Conservation (phyloP, 2,329 filamentous ascomycete species). For the Curvularia verruculosa region DNA sequence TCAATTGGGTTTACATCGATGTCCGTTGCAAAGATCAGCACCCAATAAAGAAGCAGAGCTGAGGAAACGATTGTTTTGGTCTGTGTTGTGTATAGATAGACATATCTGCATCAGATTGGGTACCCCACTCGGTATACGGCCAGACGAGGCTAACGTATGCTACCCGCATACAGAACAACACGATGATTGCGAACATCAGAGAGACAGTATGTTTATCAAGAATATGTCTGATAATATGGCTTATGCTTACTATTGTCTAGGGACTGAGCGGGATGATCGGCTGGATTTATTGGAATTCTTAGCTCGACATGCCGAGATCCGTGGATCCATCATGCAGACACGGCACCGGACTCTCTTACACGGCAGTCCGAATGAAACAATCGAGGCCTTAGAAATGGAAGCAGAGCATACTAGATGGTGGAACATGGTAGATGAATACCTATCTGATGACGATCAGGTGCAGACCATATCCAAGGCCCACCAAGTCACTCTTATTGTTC, state of each 20-base stretch:
- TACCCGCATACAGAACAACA: conserved; percentile 30
- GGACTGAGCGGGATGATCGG: conserved; percentile 22
- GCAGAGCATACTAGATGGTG: conserved; percentile 36
- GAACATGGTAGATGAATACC: conserved; percentile 34
- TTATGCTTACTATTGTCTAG: background rate
- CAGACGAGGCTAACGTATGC: conserved; percentile 30
- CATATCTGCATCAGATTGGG: conserved; percentile 34
- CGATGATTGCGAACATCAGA: background rate
- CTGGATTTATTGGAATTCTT: conserved; percentile 33
- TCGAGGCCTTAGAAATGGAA: conserved; percentile 24
- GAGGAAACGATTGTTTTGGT: conserved; percentile 36
- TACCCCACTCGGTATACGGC: conserved; percentile 28
- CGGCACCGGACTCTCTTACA: conserved; percentile 21
- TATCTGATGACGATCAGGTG: conserved; percentile 22
- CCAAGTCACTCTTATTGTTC: conserved; percentile 31
- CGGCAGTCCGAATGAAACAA: conserved; percentile 12
- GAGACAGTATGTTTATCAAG: conserved; percentile 7
- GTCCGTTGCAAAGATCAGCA: conserved; percentile 15
- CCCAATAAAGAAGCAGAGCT: conserved; percentile 25
- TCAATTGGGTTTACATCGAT: conserved; percentile 28
- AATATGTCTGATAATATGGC: no score
- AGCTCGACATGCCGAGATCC: conserved; percentile 28
- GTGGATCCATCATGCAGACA: conserved; percentile 33
- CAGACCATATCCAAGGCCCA: conserved; percentile 27
- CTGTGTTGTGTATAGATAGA: conserved; percentile 32